Evolutionary conservation across 257 asterid genomes (phyloP).

Genomic region (Striga asiatica): DNA sequence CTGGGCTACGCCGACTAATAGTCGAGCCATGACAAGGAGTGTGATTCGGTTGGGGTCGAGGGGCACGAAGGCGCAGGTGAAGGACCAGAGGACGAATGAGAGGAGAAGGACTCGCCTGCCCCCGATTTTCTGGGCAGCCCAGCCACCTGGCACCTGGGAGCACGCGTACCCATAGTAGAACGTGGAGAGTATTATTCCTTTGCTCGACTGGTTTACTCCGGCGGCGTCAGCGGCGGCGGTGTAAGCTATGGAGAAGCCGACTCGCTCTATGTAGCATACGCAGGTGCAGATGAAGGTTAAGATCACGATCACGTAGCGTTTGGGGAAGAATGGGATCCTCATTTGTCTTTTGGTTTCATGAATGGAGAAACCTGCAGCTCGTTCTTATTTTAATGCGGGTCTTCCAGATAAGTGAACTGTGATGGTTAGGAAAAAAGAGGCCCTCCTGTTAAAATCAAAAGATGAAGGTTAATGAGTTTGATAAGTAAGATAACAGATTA

Average conservation of each 20-base stretch:
- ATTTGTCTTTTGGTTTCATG: slow-evolving; percentile 37
- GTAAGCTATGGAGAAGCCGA: slow-evolving; percentile 89
- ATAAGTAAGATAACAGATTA: not conserved
- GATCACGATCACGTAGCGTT: slow-evolving; percentile 56
- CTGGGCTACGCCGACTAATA: slow-evolving; percentile 91
- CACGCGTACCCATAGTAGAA: slow-evolving; percentile 91
- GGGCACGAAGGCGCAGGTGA: slow-evolving; percentile 74
- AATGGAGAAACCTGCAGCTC: slow-evolving; percentile 17
- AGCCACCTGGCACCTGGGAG: slow-evolving; percentile 94
- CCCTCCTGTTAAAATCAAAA: slow-evolving; percentile 14
- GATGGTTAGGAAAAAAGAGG: slow-evolving; percentile 19
- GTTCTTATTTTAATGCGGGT: not conserved
- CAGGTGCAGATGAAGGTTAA: slow-evolving; percentile 80
- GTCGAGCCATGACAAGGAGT: slow-evolving; percentile 64
- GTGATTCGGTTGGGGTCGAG: slow-evolving; percentile 54
- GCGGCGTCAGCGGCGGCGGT: slow-evolving; percentile 93
- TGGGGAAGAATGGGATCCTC: slow-evolving; percentile 43
- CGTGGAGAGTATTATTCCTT: slow-evolving; percentile 75
- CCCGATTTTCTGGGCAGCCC: slow-evolving; percentile 91
- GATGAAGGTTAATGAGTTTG: not conserved
- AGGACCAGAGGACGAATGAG: slow-evolving; percentile 76
- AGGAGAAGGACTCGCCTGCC: slow-evolving; percentile 78
- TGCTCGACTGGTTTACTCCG: slow-evolving; percentile 64
- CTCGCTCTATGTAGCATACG: slow-evolving; percentile 87
- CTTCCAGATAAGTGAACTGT: not conserved